phyloP scores from a whole-genome alignment of 495 filamentous ascomycete species.

The Xylaria longipes region DNA sequence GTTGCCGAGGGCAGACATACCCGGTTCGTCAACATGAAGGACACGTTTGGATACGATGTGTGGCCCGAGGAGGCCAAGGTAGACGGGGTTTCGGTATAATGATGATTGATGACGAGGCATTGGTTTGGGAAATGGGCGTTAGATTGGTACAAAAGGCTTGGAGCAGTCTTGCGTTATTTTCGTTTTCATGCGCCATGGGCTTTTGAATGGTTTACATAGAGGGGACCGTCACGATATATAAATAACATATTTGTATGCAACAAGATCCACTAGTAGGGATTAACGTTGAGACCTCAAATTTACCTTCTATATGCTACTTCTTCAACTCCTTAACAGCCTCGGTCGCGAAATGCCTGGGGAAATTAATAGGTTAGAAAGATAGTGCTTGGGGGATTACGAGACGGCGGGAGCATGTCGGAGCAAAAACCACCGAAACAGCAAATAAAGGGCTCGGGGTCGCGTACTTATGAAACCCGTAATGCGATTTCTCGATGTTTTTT shows the following conservation, averaged over 20 bases:
- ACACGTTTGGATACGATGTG: constrained; percentile 61
- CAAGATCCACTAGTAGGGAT: neutral
- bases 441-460: neutral
- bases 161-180: neutral
- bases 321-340: constrained; percentile 27
- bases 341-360: constrained; percentile 24
- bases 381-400: neutral
- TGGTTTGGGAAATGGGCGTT: neutral
- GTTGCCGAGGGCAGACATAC: constrained; percentile 58
- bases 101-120: neutral
- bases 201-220: neutral
- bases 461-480: constrained; percentile 28
- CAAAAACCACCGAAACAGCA: neutral
- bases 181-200: neutral
- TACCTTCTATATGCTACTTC: neutral
- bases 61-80: constrained; percentile 54
- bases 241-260: neutral
- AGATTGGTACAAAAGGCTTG: neutral
- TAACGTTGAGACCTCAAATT: neutral
- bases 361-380: neutral
- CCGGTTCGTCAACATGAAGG: constrained; percentile 84
- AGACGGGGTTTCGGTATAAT: constrained; percentile 52
- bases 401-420: neutral
- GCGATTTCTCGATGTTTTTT: constrained; percentile 33
- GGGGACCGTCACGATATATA: neutral